These are phyloP conservation scores for Sporothrix dimorphospora DNA, from an alignment of 2,329 filamentous ascomycete genomes.

Conservation along the genomic window DNA sequence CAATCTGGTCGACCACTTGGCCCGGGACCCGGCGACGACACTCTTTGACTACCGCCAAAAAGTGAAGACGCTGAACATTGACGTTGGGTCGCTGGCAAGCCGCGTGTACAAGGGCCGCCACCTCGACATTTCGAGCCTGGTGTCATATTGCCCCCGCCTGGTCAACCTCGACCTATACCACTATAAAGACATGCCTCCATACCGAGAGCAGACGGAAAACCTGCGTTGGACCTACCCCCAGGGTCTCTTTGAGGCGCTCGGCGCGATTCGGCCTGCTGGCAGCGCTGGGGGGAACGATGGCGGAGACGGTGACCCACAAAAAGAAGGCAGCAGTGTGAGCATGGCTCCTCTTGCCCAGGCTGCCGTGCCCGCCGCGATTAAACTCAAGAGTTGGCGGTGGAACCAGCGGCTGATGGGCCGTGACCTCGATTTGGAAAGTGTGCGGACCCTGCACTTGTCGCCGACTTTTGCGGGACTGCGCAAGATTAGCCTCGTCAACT, in stretches of 20 bases:
- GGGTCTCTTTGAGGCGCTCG: constrained; percentile 66
- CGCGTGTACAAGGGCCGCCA: constrained; percentile 57
- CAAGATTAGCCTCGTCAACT: constrained; percentile 65
- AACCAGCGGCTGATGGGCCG: constrained; percentile 57
- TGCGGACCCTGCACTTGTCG: constrained; percentile 57
- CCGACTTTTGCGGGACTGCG: constrained; percentile 60
- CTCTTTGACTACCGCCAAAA: constrained; percentile 70
- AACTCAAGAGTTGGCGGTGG: constrained; percentile 64
- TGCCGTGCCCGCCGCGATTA: neutral
- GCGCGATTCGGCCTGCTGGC: constrained; percentile 43
- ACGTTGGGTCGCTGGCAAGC: constrained; percentile 61
- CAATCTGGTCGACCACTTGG: constrained; percentile 57
- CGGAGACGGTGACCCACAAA: constrained; percentile 33
- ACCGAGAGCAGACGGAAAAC: constrained; percentile 58
- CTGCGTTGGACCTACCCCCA: constrained; percentile 72
- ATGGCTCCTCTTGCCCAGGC: neutral
- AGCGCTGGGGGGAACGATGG: no score
- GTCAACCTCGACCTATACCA: constrained; percentile 73
- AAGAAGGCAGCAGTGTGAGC: neutral
- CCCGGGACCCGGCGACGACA: constrained; percentile 53
- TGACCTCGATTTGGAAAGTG: constrained; percentile 51
- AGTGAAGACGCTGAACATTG: constrained; percentile 69
- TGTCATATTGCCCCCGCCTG: constrained; percentile 68
- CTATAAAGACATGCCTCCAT: constrained; percentile 68
- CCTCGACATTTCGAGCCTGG: constrained; percentile 52